Base-by-base conservation (phyloP, 2,329 filamentous ascomycete genomes). In the Pseudogymnoascus sp. region DNA sequence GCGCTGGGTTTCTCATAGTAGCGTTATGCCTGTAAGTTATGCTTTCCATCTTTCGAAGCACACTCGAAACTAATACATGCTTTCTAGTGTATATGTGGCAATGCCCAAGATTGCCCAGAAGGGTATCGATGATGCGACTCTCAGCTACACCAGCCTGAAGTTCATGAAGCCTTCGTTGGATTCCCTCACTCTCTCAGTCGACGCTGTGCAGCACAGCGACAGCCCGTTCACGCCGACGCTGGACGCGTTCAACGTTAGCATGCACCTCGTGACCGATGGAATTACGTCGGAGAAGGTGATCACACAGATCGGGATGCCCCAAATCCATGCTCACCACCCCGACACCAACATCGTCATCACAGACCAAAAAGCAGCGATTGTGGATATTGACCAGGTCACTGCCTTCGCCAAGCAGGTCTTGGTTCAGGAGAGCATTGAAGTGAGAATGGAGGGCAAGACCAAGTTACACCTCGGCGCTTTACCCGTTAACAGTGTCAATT, bases 91-190 rank as follows among this genome's bases (percentile, higher is more conserved):
- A 56, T 87, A 80, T 68, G 84, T 86, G 61, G 84, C 73, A 2
- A 83, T 86, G 68, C 84, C 84, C 16, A 78, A 80, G 34, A 83
- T 83, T 64, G 83, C 83, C 36, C 84, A 86, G 68, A 64, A 72
- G 42, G 78, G 79, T 60, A 78, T 87, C 68, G 78, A 84, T 68
- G 73, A 77, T 34, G 80, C 84, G 1, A 78, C 74, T 3, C 73
- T 87, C 25, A 73, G 78, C 31, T 76, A 86, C 65, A 79, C 75
- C 1, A 72, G 75, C n/a, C 77, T 85, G 70, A 68, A 77, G 40
- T 80, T 86, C 66, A 77, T 75, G 14, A 71, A 82, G 12, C 83
- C 84, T 5, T 74, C 75, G 0, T 72, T 81, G 1, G 72, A 82
- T 8, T 74, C 77, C 1, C 75, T 86, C 62, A 71, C 78, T 18